Evolutionary conservation across 345 rosid species (phyloP).

Genomic region (Draba incana): DNA sequence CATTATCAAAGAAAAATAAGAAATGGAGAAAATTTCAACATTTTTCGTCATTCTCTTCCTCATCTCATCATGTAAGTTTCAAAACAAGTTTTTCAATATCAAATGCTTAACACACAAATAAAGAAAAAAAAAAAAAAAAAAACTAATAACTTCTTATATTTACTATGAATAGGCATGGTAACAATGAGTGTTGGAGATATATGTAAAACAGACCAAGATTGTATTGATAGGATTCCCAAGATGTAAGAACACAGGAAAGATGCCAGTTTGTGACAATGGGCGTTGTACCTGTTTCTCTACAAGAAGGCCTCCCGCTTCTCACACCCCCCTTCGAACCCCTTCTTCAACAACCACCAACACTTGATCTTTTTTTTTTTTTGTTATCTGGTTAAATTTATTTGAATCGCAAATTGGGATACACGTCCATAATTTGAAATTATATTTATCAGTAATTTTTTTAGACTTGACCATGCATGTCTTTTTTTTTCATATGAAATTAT

Average conservation of each 20-base stretch:
- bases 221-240: conserved; percentile 23
- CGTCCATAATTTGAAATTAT: too few species aligned
- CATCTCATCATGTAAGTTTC: conserved; percentile 25
- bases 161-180: conserved; percentile 25
- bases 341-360: neutral
- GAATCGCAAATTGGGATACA: too few species aligned
- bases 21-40: conserved; percentile 31
- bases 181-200: conserved; percentile 22
- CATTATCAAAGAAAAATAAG: neutral
- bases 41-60: conserved; percentile 28
- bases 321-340: neutral
- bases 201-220: conserved; percentile 33
- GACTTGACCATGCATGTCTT: too few species aligned
- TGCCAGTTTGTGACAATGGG: conserved; percentile 25
- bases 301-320: neutral
- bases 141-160: neutral
- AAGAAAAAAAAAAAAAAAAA: neutral
- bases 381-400: too few species aligned
- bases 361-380: too few species aligned
- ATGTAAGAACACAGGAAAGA: conserved; percentile 26
- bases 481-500: too few species aligned
- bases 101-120: neutral
- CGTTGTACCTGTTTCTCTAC: conserved; percentile 17
- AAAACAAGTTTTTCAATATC: neutral
- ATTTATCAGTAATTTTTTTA: too few species aligned